phyloP scores from a whole-genome alignment of 208 protist genomes.

The Giardia muris region DNA sequence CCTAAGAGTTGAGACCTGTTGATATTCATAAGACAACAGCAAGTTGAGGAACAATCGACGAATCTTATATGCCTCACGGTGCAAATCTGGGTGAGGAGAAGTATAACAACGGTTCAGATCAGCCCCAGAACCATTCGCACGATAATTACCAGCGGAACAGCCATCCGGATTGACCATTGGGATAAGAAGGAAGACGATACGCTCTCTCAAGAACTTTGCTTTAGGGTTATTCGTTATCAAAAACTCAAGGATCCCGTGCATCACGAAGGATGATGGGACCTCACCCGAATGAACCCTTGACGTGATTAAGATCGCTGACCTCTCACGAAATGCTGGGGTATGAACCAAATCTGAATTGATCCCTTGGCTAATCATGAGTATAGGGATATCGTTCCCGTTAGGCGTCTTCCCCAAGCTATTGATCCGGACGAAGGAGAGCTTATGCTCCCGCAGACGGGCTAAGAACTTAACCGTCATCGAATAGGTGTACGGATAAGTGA shows the following conservation, averaged over 20 bases:
- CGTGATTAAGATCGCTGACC: neutral
- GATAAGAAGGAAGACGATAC: slow-evolving; percentile 59
- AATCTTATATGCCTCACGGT: neutral
- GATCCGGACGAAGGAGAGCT: neutral
- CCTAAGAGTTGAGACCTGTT: neutral
- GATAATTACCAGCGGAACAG: slow-evolving; percentile 81
- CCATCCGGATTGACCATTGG: slow-evolving; percentile 92
- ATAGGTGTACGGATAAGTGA: slow-evolving; percentile 16
- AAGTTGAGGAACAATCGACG: neutral
- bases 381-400: neutral
- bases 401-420: neutral
- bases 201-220: neutral
- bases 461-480: slow-evolving; percentile 1
- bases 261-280: neutral
- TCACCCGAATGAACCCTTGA: slow-evolving; percentile 7
- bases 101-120: slow-evolving; percentile 23
- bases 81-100: neutral
- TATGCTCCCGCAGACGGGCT: neutral
- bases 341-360: neutral
- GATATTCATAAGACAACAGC: neutral
- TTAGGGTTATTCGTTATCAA: neutral
- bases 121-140: slow-evolving; percentile 64
- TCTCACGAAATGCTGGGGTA: neutral
- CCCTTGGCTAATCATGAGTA: neutral
- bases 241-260: neutral